Conservation (phyloP, 2,329 filamentous ascomycete genomes). For the Dryadomyces sulphureus region DNA sequence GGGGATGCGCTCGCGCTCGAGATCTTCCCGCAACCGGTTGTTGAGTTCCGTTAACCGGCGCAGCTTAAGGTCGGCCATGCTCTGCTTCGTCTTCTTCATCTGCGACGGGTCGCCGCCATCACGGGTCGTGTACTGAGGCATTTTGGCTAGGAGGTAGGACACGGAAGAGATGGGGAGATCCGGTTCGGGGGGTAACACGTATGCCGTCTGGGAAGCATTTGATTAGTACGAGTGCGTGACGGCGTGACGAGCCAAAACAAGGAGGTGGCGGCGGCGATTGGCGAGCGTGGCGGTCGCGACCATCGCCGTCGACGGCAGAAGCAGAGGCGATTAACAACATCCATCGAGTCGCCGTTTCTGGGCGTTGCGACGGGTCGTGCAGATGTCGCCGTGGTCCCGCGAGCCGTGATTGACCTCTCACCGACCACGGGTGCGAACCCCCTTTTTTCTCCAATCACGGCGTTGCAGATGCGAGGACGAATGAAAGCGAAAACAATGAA, state of each 20-base stretch:
- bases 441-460: no score
- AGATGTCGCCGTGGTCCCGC: no score
- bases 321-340: no score
- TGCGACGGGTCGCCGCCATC: conserved; percentile 54
- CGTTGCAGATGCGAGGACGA: background rate
- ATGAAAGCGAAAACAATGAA: background rate
- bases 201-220: background rate
- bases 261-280: no score
- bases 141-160: conserved; percentile 22
- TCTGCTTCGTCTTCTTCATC: conserved; percentile 90
- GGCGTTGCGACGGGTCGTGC: no score
- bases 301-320: no score
- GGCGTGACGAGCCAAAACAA: no score
- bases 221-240: no score
- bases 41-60: conserved; percentile 93
- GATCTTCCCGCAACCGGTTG: conserved; percentile 85
- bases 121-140: conserved; percentile 53
- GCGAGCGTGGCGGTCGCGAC: no score
- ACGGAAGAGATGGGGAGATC: conserved; percentile 5
- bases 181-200: conserved; percentile 1
- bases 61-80: conserved; percentile 96
- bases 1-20: conserved; percentile 88
- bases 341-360: no score
- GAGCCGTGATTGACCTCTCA: no score
- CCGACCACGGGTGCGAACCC: no score